Evolutionary conservation across 116 monocot genomes (phyloP), one percentile per base, ranked within the genome.

Genomic region (Papilionanthe hybrid): DNA sequence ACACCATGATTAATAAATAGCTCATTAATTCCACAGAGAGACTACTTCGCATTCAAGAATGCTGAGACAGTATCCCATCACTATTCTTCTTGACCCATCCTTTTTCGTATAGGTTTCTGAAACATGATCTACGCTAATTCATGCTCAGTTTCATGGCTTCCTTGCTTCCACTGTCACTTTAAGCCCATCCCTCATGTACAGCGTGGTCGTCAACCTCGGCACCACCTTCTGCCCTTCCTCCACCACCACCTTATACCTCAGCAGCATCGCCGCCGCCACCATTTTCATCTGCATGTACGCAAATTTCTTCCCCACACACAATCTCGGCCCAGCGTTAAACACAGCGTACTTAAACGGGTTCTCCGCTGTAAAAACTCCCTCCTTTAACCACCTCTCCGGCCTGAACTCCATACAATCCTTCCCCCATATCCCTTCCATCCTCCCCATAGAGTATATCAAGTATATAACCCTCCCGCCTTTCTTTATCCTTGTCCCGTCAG

Each of bases 271-370:
- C n/a, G 89, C 75, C 63, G 92, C 90, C 81, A 90, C 85, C 86
- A 86, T 87, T 84, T 95, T 95, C 95, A 95, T 95, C 89, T 95
- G 95, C 81, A 79, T 80, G 85, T 95, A 95, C 0, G 95, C 95
- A 63, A 95, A 92, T 81, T 87, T 89, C 86, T 95, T 95, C 43
- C 95, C 95, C 1, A 95, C 32, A 79, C 95, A 95, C 12, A 95
- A 78, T 84, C 95, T 85, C 2, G 92, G 95, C 41, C 95, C 92
- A 5, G 84, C 95, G 80, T 96, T 93, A 78, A 96, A 93, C 79
- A 96, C 95, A 28, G 84, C 72, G 77, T 91, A 96, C 84, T 91
- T 93, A 81, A 88, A 96, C 79, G 77, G 82, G 83, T 77, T 96
- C 88, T 91, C 95, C 32, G 75, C 82, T 5, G 83, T 78, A 53